A percentile compares a stretch with the other conserved stretches of the same genome.
Conservation (phyloP, 2,329 filamentous ascomycete genomes). For the Colletotrichum sp. region DNA sequence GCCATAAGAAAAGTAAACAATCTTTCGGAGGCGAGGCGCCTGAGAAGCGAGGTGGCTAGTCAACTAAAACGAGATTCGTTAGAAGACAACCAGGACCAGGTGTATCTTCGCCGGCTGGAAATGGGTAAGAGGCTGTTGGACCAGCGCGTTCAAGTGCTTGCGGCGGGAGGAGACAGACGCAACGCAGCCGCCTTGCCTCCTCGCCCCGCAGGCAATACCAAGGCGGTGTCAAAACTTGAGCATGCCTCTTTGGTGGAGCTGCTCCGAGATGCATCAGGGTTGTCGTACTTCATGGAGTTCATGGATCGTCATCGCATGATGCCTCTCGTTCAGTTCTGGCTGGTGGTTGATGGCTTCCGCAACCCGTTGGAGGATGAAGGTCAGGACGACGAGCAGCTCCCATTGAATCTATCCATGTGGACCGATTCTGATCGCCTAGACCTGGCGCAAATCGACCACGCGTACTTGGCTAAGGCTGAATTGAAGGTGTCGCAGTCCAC, state of each 20-base stretch:
- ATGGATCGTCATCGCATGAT: constrained; percentile 93
- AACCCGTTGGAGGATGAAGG: constrained; percentile 88
- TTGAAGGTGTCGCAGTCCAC: constrained; percentile 76
- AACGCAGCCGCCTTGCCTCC: constrained; percentile 27
- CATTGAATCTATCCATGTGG: constrained; percentile 71
- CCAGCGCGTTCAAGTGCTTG: constrained; percentile 84
- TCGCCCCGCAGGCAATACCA: constrained; percentile 13
- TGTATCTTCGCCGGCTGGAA: constrained; percentile 88
- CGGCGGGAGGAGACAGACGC: constrained; percentile 65
- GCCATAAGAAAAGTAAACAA: constrained; percentile 89
- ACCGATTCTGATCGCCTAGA: constrained; percentile 85
- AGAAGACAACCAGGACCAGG: constrained; percentile 79
- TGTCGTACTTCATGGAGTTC: constrained; percentile 99
- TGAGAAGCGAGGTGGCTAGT: constrained; percentile 89
- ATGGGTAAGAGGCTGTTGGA: constrained; percentile 91
- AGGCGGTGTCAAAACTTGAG: constrained; percentile 63
- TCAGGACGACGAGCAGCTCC: constrained; percentile 70
- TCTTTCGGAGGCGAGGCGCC: constrained; percentile 88
- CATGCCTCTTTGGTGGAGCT: constrained; percentile 82
- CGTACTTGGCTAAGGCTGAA: constrained; percentile 83
- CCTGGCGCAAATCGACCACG: constrained; percentile 88
- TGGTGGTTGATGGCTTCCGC: constrained; percentile 95
- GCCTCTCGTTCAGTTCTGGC: constrained; percentile 95
- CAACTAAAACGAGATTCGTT: constrained; percentile 87
- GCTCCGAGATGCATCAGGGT: constrained; percentile 85